These are phyloP conservation scores for Collybia nuda DNA, from an alignment of 768 basidiomycete genomes.

Conservation along the genomic window DNA sequence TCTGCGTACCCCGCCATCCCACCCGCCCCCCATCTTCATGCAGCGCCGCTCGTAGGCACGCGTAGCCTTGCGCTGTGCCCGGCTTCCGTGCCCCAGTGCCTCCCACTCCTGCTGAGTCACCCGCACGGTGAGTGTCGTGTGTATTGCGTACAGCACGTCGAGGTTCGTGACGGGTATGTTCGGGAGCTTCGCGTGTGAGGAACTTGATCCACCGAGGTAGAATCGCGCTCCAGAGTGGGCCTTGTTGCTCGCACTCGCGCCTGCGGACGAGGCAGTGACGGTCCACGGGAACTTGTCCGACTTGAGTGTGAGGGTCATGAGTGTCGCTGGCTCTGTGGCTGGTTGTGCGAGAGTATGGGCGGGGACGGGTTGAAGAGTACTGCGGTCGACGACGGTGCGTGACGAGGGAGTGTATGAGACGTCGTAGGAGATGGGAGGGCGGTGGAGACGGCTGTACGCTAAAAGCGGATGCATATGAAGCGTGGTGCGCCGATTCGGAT, in stretches of 20 bases:
- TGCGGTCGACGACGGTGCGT: conserved; percentile 55
- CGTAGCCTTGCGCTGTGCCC: conserved; percentile 57
- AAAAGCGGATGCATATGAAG: conserved; percentile 67
- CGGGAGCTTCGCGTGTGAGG: conserved; percentile 54
- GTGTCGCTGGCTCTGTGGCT: conserved; percentile 62
- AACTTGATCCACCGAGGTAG: conserved; percentile 6
- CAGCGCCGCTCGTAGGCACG: conserved; percentile 66
- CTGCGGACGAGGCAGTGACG: conserved; percentile 41
- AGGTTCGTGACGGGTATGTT: conserved; percentile 50
- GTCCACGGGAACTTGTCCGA: conserved; percentile 65
- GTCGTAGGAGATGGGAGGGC: conserved; percentile 65
- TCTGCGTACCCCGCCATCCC: conserved; percentile 68
- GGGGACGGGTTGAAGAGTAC: conserved; percentile 53
- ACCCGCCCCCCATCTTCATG: conserved; percentile 57
- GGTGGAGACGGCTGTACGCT: conserved; percentile 52
- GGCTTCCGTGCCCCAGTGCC: conserved; percentile 51
- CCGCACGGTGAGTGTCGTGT: conserved; percentile 52
- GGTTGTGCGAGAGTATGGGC: conserved; percentile 57
- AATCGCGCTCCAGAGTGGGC: not conserved
- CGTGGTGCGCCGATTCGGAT: conserved; percentile 31
- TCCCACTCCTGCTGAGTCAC: conserved; percentile 69
- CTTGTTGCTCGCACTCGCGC: not conserved
- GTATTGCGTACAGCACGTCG: conserved; percentile 61
- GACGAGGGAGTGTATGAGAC: conserved; percentile 55
- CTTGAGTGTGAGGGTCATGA: conserved; percentile 43